Percentiles rank a stretch among this genome's conserved stretches.
These are phyloP conservation scores for Pseudonitzschia delicatissima DNA, from an alignment of 108 stramenopile species.

Conservation along the genomic window DNA sequence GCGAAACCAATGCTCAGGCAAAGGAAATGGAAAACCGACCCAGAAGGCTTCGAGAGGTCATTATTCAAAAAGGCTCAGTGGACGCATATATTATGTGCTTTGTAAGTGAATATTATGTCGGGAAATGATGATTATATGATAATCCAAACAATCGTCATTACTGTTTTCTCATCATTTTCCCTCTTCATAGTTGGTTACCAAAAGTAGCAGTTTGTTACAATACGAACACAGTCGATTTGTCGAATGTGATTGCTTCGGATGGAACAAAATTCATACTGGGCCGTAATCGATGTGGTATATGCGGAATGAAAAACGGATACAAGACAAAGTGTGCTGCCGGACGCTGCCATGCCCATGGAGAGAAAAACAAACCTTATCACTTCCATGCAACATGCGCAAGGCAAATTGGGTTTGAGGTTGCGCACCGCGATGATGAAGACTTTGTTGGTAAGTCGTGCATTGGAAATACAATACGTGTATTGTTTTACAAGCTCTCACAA, in stretches of 20 bases:
- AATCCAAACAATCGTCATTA: too few species aligned
- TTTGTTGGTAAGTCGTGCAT: neutral
- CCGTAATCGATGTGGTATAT: constrained; percentile 56
- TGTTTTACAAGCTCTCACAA: too few species aligned
- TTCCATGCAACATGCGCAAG: constrained; percentile 81
- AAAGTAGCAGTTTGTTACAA: constrained; percentile 13
- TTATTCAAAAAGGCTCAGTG: constrained; percentile 56
- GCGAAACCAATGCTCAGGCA: constrained; percentile 56
- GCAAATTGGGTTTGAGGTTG: constrained; percentile 76
- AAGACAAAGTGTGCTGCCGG: constrained; percentile 57
- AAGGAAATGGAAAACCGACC: constrained; percentile 46
- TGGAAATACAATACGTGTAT: neutral
- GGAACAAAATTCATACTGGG: constrained; percentile 50
- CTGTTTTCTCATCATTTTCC: constrained; percentile 2
- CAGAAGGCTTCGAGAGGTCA: constrained; percentile 41
- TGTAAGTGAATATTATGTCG: constrained; percentile 51
- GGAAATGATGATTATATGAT: neutral
- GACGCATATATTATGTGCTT: constrained; percentile 66
- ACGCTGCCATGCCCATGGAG: constrained; percentile 39
- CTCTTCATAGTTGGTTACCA: constrained; percentile 53
- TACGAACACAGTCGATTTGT: constrained; percentile 40
- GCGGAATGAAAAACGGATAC: constrained; percentile 55
- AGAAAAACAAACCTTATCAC: constrained; percentile 22
- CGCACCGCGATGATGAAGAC: constrained; percentile 24
- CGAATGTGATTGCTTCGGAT: constrained; percentile 63